Evolutionary conservation across 1,284 basidiomycete species (phyloP), one percentile per base, ranked within the genome.

Genomic region (Phylloporus gajari): DNA sequence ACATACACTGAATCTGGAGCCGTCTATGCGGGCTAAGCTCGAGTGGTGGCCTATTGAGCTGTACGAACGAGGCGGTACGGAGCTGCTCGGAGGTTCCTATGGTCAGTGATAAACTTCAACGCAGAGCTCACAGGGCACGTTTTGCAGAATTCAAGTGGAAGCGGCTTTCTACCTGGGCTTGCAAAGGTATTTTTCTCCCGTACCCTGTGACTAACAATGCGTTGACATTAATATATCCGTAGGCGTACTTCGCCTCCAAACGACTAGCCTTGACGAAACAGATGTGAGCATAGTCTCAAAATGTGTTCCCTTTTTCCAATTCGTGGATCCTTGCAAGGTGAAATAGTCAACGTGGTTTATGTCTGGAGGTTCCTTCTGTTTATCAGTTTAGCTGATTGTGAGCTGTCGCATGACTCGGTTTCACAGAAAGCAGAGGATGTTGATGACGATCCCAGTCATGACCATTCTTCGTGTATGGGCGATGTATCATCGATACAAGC

Each of bases 391-490:
- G 73, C 75, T 8, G 65, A 76, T 6, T 56, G 73, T 75, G 23
- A 68, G 75, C 68, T 53, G 7, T 21, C 27, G 12, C 51, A 5
- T 25, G 17, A 5, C n/a, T 51, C 42, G 7, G 48, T 51, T 48
- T 51, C 23, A 23, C 48, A 51, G 9, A 9, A 38, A 40, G 13
- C 0, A 5, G 23, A 40, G 13, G 15, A 32, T 25, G 15, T 19
- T 13, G 32, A 44, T 17, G 53, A 9, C 38, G n/a, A 62, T 21
- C 15, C 5, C n/a, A 75, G 74, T 70, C 2, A 53, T 75, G 44
- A 70, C 73, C 70, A 64, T 73, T 19, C 66, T 75, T 13, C 68
- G 74, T 23, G 17, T 75, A 15, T 75, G 69, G 71, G 69, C 58
- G 15, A 69, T 75, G 71, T 75, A 75, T 19, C 61, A 63, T 63